Percentiles rank a stretch among this genome's conserved stretches.
Evolutionary conservation across 225 moss, liverwort and hornwort genomes (phyloP).

Genomic region (Ulota crispa): DNA sequence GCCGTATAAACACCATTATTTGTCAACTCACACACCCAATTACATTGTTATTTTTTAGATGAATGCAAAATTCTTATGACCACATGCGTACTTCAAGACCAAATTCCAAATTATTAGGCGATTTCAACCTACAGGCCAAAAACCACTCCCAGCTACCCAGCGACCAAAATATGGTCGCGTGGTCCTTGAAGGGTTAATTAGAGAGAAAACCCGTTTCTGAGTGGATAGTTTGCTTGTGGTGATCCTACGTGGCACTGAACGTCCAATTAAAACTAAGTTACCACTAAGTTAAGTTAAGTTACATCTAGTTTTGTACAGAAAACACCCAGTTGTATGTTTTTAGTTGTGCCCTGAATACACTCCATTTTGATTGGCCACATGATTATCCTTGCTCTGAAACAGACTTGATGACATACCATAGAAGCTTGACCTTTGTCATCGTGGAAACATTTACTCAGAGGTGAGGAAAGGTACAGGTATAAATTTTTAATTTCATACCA

Average conservation of each 20-base stretch:
- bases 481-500: neutral
- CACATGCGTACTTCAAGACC: too few relatives aligned
- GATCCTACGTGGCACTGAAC: neutral
- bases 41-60: too few relatives aligned
- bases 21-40: too few relatives aligned
- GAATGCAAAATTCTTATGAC: too few relatives aligned
- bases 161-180: too few relatives aligned
- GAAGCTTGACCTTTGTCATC: neutral
- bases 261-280: neutral
- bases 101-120: too few relatives aligned
- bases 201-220: too few relatives aligned
- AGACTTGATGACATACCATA: neutral
- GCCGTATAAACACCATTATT: too few relatives aligned
- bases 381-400: neutral
- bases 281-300: too few relatives aligned
- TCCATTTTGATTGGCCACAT: slow-evolving; percentile 12
- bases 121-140: too few relatives aligned
- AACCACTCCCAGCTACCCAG: too few relatives aligned
- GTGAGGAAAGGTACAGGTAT: neutral
- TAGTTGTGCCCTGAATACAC: neutral
- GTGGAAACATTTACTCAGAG: neutral
- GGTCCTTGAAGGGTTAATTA: too few relatives aligned
- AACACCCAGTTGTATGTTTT: neutral
- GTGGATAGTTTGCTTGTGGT: neutral
- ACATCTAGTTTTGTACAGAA: neutral